Evolutionary conservation across 768 basidiomycete genomes (phyloP).

Genomic region (Gymnopilus dilepis): DNA sequence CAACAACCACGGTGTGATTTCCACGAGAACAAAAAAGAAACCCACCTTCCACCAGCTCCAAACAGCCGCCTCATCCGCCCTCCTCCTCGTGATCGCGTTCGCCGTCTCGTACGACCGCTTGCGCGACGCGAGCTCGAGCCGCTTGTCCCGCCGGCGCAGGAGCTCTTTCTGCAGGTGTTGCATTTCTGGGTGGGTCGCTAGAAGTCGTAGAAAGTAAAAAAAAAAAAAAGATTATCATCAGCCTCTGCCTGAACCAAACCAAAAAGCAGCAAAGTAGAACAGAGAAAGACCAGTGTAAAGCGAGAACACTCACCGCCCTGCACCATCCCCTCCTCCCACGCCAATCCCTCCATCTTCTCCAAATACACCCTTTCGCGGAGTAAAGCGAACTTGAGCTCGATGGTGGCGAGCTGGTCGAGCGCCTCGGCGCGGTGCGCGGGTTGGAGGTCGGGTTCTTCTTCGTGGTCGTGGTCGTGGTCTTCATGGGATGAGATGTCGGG

Average conservation of each 20-base stretch:
- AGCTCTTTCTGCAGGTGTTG: conserved; percentile 82
- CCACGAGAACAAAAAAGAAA: not conserved
- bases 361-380: conserved; percentile 88
- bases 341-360: conserved; percentile 91
- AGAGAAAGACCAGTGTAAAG: conserved; percentile 4
- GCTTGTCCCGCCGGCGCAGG: conserved; percentile 76
- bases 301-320: conserved; percentile 61
- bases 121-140: conserved; percentile 78
- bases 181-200: conserved; percentile 88
- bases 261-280: not conserved
- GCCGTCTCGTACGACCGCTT: conserved; percentile 73
- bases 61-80: conserved; percentile 73
- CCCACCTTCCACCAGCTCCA: conserved; percentile 95
- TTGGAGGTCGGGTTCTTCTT: conserved; percentile 60
- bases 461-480: no score
- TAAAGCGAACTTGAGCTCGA: conserved; percentile 92
- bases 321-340: conserved; percentile 86
- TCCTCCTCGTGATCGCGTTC: conserved; percentile 64
- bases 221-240: conserved; percentile 9
- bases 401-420: conserved; percentile 82
- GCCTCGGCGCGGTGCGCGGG: conserved; percentile 87
- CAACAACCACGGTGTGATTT: no score
- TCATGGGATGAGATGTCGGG: no score
- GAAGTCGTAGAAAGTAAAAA: no score
- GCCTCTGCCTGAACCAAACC: not conserved